Evolutionary conservation across 257 asterid genomes (phyloP), one percentile per base, ranked within the genome.

Genomic region (Nicotiana tomentosiformis): DNA sequence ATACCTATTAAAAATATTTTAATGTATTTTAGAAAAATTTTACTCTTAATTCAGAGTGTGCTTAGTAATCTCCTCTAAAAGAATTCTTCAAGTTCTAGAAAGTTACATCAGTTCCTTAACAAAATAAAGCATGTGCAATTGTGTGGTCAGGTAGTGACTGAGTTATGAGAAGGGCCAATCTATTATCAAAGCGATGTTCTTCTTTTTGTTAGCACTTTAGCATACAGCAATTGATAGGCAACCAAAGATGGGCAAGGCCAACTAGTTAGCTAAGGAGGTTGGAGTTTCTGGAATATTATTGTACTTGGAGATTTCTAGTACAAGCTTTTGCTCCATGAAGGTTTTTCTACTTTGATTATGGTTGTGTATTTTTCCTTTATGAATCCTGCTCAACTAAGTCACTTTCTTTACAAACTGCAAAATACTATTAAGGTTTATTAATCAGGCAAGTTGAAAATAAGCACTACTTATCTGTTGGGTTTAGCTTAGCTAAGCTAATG

Each of bases 261-360:
- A 46, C 26, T 51, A 51, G 26, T 76, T 51, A 76, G 80, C 64
- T 51, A 15, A 29, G 64, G 46, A 20, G 17, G 64, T 51, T 76
- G 23, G 65, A 29, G 60, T 49, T 74, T 74, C 80, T 74, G 62
- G 43, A 74, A 26, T 20, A 15, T 15, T 49, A 51, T 74, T 23
- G 51, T 74, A 74, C 1, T 14, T 26, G 7, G 80, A 74, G 62
- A 26, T 49, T 37, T 74, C 62, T 49, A 74, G 56, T 26, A 7
- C 80, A 74, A 26, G 20, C 78, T 46, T 56, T 74, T 49, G 5
- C 26, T 26, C 62, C 80, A 49, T 74, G 62, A 74, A 46, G 80
- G 61, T 74, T 74, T 72, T 74, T 26, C 80, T 74, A 26, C 16
- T 74, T 72, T 26, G 80, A 7, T 49, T 74, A 26, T 74, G 80